Evolutionary conservation across 208 protist genomes (phyloP).

Genomic region (Acanthamoeba pearcei): DNA sequence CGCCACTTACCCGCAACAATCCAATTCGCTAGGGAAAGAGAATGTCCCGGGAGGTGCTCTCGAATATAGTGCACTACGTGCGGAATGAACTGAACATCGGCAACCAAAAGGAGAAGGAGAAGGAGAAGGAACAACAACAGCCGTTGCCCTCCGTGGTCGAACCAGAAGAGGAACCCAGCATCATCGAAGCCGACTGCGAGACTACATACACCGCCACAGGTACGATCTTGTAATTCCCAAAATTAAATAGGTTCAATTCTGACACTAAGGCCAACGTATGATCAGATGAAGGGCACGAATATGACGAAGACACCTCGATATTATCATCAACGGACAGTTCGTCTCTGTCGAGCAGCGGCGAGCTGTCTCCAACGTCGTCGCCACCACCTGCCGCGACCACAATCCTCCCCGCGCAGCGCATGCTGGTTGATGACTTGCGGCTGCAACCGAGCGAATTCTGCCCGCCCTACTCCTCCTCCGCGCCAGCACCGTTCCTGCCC

Average conservation of each 20-base stretch:
- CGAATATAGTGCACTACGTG: slow-evolving; percentile 42
- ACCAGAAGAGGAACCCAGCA: background rate
- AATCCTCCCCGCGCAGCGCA: background rate
- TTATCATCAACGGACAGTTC: background rate
- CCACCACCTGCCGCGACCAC: background rate
- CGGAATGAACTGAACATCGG: background rate
- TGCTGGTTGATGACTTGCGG: background rate
- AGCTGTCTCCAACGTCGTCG: background rate
- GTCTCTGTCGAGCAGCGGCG: background rate
- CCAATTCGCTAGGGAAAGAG: background rate
- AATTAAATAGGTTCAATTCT: background rate
- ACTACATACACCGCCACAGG: slow-evolving; percentile 4
- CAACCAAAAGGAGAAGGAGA: background rate
- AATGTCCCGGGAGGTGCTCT: slow-evolving; percentile 15
- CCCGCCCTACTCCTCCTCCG: background rate
- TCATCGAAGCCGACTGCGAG: background rate
- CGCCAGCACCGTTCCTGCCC: background rate
- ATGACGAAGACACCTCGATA: background rate
- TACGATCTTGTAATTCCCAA: background rate
- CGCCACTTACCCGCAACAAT: too few relatives aligned
- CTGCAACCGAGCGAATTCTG: background rate
- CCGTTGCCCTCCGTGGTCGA: background rate
- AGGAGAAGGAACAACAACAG: background rate
- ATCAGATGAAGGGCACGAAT: background rate
- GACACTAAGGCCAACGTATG: background rate